Evolutionary conservation across 2,329 filamentous ascomycete species (phyloP).

Genomic region (Fusarium musae): DNA sequence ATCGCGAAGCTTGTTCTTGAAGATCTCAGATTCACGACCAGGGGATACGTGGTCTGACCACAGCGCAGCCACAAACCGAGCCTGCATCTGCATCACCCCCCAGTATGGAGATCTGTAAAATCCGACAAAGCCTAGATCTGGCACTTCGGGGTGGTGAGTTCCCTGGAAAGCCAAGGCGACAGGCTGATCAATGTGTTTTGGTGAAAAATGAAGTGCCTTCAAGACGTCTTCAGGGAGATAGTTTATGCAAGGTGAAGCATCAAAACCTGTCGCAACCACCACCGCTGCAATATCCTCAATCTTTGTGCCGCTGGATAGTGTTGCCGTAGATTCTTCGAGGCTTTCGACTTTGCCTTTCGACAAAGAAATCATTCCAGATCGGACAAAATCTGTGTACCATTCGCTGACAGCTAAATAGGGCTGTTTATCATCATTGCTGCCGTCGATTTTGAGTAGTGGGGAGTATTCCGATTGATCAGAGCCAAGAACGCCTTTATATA

Average conservation of each 20-base stretch:
- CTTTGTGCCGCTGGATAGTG: slow-evolving; percentile 43
- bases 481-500: slow-evolving; percentile 60
- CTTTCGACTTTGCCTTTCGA: slow-evolving; percentile 58
- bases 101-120: slow-evolving; percentile 88
- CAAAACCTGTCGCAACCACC: slow-evolving; percentile 81
- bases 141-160: slow-evolving; percentile 68
- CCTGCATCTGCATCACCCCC: slow-evolving; percentile 90
- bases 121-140: slow-evolving; percentile 80
- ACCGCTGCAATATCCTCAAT: slow-evolving; percentile 72
- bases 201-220: slow-evolving; percentile 66
- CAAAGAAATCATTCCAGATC: slow-evolving; percentile 68
- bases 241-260: slow-evolving; percentile 69
- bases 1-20: slow-evolving; percentile 55
- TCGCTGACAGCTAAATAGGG: slow-evolving; percentile 77
- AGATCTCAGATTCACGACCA: slow-evolving; percentile 37
- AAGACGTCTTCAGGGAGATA: slow-evolving; percentile 71
- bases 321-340: slow-evolving; percentile 51
- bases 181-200: slow-evolving; percentile 65
- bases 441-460: slow-evolving; percentile 52
- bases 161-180: slow-evolving; percentile 75
- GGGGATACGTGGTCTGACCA: slow-evolving; percentile 59
- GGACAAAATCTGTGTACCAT: slow-evolving; percentile 78
- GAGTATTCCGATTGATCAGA: slow-evolving; percentile 66
- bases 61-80: slow-evolving; percentile 70
- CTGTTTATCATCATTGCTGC: slow-evolving; percentile 59